Evolutionary conservation across 2,329 filamentous ascomycete genomes (phyloP), one percentile per base, ranked within the genome.

Genomic region (Fusarium sp.): DNA sequence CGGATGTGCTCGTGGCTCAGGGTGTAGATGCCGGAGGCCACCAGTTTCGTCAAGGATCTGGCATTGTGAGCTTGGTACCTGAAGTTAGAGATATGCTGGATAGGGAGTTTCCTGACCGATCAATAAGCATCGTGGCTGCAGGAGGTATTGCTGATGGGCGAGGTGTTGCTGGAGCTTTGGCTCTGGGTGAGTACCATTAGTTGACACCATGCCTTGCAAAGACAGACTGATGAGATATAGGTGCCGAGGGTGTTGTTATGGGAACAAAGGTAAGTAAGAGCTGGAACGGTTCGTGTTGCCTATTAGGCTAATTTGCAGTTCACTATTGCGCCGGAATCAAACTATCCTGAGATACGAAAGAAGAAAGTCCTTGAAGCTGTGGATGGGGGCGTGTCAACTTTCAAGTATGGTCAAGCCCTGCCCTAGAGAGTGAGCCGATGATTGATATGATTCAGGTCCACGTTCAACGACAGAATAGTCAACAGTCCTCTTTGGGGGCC

Each of bases 11-110:
- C 5, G 88, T 92, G 12, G 85, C 89, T 10, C 91, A 92, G 79
- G 90, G 91, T 6, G 84, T 85, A 11, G 91, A 92, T 80, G 90
- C 90, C 2, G 90, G 90, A 13, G 91, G 91, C 0, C 90, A 92
- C 77, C 90, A 91, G 70, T 87, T 89, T 50, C 83, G 84, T 1
- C 80, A 82, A 28, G 89, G 88, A 8, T 86, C 87, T 6, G 85
- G 89, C 11, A 81, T 92, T 5, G 79, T 91, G 8, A 83, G 85
- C 6, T 80, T 92, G 8, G 79, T 92, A 42, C 89, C 89, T 0
- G 90, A 92, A 80, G 84, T 90, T 14, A 81, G 79, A 54, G 85
- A 86, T 65, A 83, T 87, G 62, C 70, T 91, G 22, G 78, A 77
- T 6, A 75, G 66, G 2, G 82, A 84, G 74, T 83, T 84, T 62